These are phyloP conservation scores for Diaporthe batatas DNA, from an alignment of 2,329 filamentous ascomycete species.

Conservation along the genomic window DNA sequence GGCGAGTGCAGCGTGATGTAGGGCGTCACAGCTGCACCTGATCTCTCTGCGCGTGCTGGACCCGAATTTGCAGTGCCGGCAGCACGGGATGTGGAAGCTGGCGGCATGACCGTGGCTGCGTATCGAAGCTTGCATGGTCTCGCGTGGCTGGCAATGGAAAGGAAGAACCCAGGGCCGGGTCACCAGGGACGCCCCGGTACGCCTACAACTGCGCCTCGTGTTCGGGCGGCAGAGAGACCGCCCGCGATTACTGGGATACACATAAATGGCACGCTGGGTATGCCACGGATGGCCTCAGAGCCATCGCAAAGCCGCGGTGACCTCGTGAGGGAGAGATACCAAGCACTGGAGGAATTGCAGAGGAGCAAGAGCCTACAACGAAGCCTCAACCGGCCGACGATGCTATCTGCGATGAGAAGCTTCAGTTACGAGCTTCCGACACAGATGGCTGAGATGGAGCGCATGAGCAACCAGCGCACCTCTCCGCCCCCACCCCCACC, in stretches of 20 bases:
- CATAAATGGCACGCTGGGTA: slow-evolving; percentile 6
- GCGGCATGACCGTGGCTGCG: not conserved
- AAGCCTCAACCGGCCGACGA: slow-evolving; percentile 27
- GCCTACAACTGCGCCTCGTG: slow-evolving; percentile 5
- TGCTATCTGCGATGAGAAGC: slow-evolving; percentile 37
- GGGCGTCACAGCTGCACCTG: slow-evolving; percentile 37
- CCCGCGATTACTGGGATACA: not conserved
- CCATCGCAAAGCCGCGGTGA: slow-evolving; percentile 31
- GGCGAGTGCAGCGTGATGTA: slow-evolving; percentile 91
- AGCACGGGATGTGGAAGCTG: slow-evolving; percentile 16
- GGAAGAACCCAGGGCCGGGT: slow-evolving; percentile 30
- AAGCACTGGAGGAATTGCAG: slow-evolving; percentile 38
- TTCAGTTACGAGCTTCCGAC: slow-evolving; percentile 39
- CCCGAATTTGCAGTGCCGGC: slow-evolving; percentile 17
- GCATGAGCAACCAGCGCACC: slow-evolving; percentile 34
- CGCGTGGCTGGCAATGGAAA: not conserved
- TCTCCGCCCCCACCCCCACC: slow-evolving; percentile 16
- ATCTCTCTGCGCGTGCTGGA: slow-evolving; percentile 4
- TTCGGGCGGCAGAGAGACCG: slow-evolving; percentile 13
- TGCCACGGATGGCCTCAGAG: not conserved
- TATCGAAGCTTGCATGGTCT: slow-evolving; percentile 34
- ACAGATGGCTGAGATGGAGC: slow-evolving; percentile 39
- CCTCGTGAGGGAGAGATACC: slow-evolving; percentile 38
- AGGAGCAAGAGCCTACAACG: slow-evolving; percentile 19
- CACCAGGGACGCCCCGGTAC: slow-evolving; percentile 27